These are phyloP conservation scores for Eucalyptus guilfoylei DNA, from an alignment of 345 rosid genomes.

Conservation along the genomic window DNA sequence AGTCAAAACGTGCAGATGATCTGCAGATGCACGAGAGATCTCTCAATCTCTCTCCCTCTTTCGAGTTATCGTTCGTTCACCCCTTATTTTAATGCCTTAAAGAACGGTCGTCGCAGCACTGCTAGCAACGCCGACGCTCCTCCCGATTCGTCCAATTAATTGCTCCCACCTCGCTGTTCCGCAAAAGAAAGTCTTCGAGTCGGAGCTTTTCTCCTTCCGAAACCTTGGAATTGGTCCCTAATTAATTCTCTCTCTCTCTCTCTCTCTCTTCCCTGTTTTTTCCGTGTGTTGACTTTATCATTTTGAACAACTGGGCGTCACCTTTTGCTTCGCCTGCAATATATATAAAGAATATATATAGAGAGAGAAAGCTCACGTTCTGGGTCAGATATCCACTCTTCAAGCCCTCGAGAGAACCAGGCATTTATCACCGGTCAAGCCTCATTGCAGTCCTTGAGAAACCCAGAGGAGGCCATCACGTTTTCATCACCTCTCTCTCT, in stretches of 20 bases:
- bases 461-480: not conserved
- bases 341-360: not conserved
- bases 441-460: not conserved
- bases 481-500: not conserved
- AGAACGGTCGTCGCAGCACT: not conserved
- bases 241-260: not conserved
- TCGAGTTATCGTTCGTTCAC: not conserved
- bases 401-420: not conserved
- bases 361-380: not conserved
- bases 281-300: constrained; percentile 9
- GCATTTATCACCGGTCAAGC: not conserved
- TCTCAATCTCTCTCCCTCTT: not conserved
- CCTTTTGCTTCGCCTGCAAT: not conserved
- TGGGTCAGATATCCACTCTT: not conserved
- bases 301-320: not conserved
- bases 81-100: not conserved
- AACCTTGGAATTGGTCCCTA: constrained; percentile 1
- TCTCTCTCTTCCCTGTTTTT: not conserved
- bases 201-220: not conserved
- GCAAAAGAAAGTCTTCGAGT: not conserved
- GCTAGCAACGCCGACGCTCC: not conserved
- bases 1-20: not conserved
- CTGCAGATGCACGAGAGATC: not conserved
- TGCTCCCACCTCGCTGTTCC: not conserved
- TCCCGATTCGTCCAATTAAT: not conserved